Percentiles rank a stretch among this genome's conserved stretches.
These are phyloP conservation scores for Melaleuca alternifolia DNA, from an alignment of 345 rosid genomes.

Conservation along the genomic window DNA sequence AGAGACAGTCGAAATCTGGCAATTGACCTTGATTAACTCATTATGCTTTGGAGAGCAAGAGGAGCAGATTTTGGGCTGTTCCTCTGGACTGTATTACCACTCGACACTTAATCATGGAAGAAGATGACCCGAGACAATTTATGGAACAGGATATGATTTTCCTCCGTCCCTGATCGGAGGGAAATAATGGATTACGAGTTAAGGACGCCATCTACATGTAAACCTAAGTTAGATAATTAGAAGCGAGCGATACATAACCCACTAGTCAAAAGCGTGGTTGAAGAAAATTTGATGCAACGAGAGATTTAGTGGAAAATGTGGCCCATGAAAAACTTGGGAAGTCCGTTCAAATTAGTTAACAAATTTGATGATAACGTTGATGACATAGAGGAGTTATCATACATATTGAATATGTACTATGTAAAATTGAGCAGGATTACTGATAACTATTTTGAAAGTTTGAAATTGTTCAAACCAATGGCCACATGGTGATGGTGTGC, in stretches of 20 bases:
- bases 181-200: not conserved
- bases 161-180: not conserved
- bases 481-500: not conserved
- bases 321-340: not conserved
- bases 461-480: not conserved
- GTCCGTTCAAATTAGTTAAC: not conserved
- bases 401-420: not conserved
- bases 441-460: not conserved
- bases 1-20: not conserved
- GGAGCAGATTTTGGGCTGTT: not conserved
- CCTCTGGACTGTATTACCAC: not conserved
- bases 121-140: not conserved
- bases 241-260: not conserved
- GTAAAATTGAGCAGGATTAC: not conserved
- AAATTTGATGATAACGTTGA: not conserved
- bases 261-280: not conserved
- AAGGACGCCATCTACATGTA: not conserved
- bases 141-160: not conserved
- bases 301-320: not conserved
- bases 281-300: not conserved
- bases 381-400: not conserved
- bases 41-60: not conserved
- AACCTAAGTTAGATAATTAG: not conserved
- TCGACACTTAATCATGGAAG: not conserved
- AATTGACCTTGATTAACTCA: not conserved